These are phyloP conservation scores for Gelatoporia subvermispora DNA, from an alignment of 768 basidiomycete species.

Conservation along the genomic window DNA sequence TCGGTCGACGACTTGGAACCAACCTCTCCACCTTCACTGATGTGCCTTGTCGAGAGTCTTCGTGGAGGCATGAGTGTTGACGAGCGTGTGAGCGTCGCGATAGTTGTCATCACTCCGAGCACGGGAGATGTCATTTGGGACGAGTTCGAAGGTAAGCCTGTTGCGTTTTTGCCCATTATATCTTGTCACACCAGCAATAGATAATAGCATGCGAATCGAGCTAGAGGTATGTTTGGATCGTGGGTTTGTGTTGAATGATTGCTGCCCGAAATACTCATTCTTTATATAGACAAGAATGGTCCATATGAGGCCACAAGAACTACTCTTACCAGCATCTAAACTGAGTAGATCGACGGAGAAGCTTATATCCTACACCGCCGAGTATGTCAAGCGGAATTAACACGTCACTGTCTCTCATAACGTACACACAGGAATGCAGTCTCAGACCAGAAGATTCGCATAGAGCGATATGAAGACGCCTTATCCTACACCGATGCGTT, in stretches of 20 bases:
- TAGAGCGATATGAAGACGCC: constrained; percentile 51
- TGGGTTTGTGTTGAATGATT: too few species aligned
- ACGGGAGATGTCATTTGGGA: constrained; percentile 96
- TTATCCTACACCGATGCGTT: constrained; percentile 71
- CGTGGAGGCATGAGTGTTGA: constrained; percentile 36
- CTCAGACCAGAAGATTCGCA: constrained; percentile 42
- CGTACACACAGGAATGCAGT: constrained; percentile 13
- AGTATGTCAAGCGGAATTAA: constrained; percentile 34
- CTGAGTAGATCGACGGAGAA: constrained; percentile 70
- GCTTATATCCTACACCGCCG: constrained; percentile 67
- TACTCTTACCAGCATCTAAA: constrained; percentile 57
- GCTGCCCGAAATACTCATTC: not conserved
- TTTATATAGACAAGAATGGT: constrained; percentile 70
- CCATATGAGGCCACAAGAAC: constrained; percentile 78
- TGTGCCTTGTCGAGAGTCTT: constrained; percentile 66
- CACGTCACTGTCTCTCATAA: not conserved
- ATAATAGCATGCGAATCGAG: constrained; percentile 81
- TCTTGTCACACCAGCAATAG: constrained; percentile 30
- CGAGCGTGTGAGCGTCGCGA: constrained; percentile 50
- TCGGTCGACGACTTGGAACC: constrained; percentile 58
- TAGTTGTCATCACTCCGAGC: constrained; percentile 77
- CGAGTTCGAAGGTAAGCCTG: constrained; percentile 65
- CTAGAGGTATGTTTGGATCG: constrained; percentile 62
- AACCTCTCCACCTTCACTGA: constrained; percentile 61
- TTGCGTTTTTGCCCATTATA: not conserved